phyloP scores from a whole-genome alignment of 2,329 filamentous ascomycete genomes.

The Didymella lethalis region DNA sequence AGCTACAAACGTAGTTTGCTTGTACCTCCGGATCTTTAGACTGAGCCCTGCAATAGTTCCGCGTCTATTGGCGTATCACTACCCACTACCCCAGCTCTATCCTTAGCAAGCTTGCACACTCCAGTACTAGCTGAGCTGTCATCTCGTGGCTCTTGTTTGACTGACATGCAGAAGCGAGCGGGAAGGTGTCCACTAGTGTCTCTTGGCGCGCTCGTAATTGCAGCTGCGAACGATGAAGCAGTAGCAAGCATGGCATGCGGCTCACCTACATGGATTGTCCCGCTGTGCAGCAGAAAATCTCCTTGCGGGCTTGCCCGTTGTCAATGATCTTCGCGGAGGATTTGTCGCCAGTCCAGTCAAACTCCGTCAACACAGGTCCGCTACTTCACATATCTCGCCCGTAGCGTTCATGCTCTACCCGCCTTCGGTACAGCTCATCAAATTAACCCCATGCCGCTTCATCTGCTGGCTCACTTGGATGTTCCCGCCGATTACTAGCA shows the following conservation, averaged over 20 bases:
- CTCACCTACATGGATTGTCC: constrained; percentile 1
- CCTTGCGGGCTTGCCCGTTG: constrained; percentile 12
- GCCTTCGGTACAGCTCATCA: background rate
- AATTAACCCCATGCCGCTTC: background rate
- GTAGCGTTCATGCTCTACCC: background rate
- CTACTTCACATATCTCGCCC: constrained; percentile 3
- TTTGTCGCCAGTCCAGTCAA: constrained; percentile 4
- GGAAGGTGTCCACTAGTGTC: constrained; percentile 37
- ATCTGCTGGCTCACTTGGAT: background rate
- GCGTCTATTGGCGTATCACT: constrained; percentile 25
- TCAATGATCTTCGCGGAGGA: constrained; percentile 12
- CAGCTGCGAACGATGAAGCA: constrained; percentile 13
- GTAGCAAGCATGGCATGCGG: constrained; percentile 24
- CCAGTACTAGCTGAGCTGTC: constrained; percentile 43
- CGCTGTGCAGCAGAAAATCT: constrained; percentile 19
- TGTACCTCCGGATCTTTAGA: constrained; percentile 18
- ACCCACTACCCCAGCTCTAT: constrained; percentile 16
- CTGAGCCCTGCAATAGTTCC: constrained; percentile 28
- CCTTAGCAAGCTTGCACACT: constrained; percentile 35
- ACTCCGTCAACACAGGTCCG: constrained; percentile 7
- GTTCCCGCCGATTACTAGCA: background rate
- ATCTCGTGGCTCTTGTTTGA: constrained; percentile 39
- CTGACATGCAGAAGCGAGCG: constrained; percentile 40
- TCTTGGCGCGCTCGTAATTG: constrained; percentile 29
- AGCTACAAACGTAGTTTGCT: constrained; percentile 38